Base-by-base conservation (phyloP, 352 stramenopile genomes). In the Phytopythium litorale region DNA sequence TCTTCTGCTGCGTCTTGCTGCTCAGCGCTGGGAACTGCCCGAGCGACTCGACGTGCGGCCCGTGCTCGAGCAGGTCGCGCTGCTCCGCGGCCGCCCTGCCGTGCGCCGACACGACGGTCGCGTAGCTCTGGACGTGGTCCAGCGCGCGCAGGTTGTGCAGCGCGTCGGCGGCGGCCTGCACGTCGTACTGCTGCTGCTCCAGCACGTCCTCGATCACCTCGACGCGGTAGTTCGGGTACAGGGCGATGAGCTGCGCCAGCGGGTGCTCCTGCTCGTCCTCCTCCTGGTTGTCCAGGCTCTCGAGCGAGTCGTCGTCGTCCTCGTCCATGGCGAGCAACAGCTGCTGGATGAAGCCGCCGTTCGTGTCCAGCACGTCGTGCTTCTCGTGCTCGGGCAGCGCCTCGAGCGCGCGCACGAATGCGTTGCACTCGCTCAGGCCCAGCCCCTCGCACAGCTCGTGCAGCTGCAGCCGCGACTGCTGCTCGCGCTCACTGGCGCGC, bases 291-390 rank as follows among this genome's bases (percentile, higher is more conserved):
- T 40, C 35, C 35, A 40, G 35, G 12, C 35, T 54, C 6, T 37
- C 48, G 7, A 54, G 48, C 48, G 7, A 33, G 23, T 35, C 40
- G 25, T 43, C 58, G 6, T 80, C 68, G 4, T 84, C 73, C n/a
- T 84, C 68, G 30, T 89, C 80, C 23, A 89, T 52, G 60, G 69
- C 64, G n/a, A 87, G 63, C 49, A 90, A 58, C 25, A 92, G 55
- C 30, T 83, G 80, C 69, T 92, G 80, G 33, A 91, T 72, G 40
- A 89, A 91, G 0, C 71, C 76, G 53, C 81, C 79, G 46, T 89
- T 71, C 1, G 67, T 72, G 15, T 67, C 66, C 8, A 89, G 59
- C 8, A 86, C 60, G 4, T 70, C 71, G 48, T 81, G 64, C 9
- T 67, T 65, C 48, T 92, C 80, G 9, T 58, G 48, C 15, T 83